Evolutionary conservation across 495 filamentous ascomycete species (phyloP), one percentile per base, ranked within the genome.

Genomic region (Eremomyces bilateralis): DNA sequence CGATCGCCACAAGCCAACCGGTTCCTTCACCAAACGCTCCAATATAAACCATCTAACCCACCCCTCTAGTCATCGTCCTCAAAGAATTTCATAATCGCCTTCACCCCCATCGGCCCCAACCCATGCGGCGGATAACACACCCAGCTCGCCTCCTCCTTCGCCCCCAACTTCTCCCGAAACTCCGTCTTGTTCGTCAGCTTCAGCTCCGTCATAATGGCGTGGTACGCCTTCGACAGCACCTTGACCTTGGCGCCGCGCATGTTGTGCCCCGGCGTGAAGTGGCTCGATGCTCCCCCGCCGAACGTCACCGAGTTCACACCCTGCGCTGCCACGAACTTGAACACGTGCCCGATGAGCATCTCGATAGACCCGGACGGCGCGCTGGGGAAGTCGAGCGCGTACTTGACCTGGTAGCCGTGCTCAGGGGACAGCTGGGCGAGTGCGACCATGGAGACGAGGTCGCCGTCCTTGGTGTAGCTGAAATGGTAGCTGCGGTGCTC

Each of bases 381-480:
- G 13, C 65, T 66, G 12, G 80, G 80, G 61, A 91, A 88, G 50
- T 85, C 80, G 38, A 88, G 67, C 28, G 71, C 72, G 54, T 80
- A 85, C 57, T 91, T 88, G 54, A 88, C 71, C 57, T 91, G 80
- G 63, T 76, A 81, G 36, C 80, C 80, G 42, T 84, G 67, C 21
- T 63, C 51, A 0, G 79, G 79, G 15, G 73, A 65, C 18, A 91
- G 66, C 48, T 73, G 72, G 37, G 73, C 73, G 40, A 91, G 52
- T 22, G 77, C 69, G 42, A 79, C 71, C 33, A 91, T 64, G 11
- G 75, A 76, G 27, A 62, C 67, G 42, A 88, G 69, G 37, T 59
- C 65, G 43, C 73, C 74, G 19, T 68, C 55, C 44, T 65, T 67
- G 46, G 73, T 71, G 38, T 64, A 53, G 18, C 76, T 73, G 56